Base-by-base conservation (phyloP, 306 rosid genomes). In the Sophora flavescens region DNA sequence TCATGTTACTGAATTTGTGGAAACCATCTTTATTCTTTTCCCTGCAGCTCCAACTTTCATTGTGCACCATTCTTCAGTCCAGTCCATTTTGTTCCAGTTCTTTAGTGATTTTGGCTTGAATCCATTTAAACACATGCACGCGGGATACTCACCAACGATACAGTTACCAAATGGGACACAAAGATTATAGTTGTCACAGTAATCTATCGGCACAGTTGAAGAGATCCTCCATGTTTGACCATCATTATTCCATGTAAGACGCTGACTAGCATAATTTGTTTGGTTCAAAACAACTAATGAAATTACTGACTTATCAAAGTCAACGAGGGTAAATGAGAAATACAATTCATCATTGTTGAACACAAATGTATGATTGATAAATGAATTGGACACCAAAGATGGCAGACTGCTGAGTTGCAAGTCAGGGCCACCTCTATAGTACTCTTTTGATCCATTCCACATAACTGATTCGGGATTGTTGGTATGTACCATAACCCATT, bases 101-200 rank as follows among this genome's bases (percentile, higher is more conserved):
- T 63, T 33, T 3, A 53, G 56, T 0, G 83, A 82, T 26, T 61
- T 85, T 0, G 89, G 86, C 38, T 8, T 48, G 60, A 84, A 89
- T n/a, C 86, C 86, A 0, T 61, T 41, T 4, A 89, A 67, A 45
- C 93, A 89, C 11, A 72, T 63, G 48, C 91, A 89, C 0, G 59
- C 5, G 0, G 89, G 89, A 0, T 57, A 2, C 2, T 53, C 61
- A 6, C 47, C 63, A 1, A 76, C 22, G 28, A 16, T 65, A 65
- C 89, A 84, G 33, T 63, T 80, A 7, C 78, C 86, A 58, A 67
- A 65, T 0, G 76, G 80, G 2, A 87, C 93, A 41, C 90, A 84
- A 1, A 12, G 18, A 61, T 15, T 70, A 48, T 84, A 84, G 13
- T 0, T 30, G 15, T 82, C 89, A 42, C 93, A 86, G 17, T 28